A percentile compares a stretch with the other conserved stretches of the same genome.
Conservation (phyloP, 768 basidiomycete species). For the Epithele typhae region DNA sequence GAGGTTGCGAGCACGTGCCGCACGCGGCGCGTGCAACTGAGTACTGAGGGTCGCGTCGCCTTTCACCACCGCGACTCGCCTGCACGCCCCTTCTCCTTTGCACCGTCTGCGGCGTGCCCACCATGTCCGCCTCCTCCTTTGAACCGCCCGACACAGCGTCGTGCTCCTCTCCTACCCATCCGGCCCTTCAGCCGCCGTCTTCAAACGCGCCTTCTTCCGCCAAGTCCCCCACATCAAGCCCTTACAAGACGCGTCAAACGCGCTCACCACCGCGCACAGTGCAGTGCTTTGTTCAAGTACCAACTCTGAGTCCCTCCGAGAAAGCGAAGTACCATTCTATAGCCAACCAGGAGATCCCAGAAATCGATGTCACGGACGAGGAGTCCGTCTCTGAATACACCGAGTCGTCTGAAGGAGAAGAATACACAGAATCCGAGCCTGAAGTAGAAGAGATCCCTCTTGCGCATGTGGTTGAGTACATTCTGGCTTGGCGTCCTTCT, state of each 20-base stretch:
- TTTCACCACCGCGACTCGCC: slow-evolving; percentile 8
- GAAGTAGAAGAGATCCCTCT: too few species aligned
- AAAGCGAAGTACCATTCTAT: slow-evolving; percentile 7
- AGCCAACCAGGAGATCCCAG: slow-evolving; percentile 9
- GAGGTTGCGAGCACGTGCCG: neutral
- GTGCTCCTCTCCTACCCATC: neutral
- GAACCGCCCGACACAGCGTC: too few species aligned
- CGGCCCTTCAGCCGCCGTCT: slow-evolving; percentile 1
- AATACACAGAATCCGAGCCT: too few species aligned
- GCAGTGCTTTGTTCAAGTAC: slow-evolving; percentile 5
- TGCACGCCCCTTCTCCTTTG: slow-evolving; percentile 4
- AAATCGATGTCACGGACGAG: slow-evolving; percentile 10
- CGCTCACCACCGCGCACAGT: too few species aligned
- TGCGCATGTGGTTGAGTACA: slow-evolving; percentile 68
- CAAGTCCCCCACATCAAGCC: too few species aligned
- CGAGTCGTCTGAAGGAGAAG: too few species aligned
- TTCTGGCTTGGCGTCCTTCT: slow-evolving; percentile 88
- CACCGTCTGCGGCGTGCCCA: too few species aligned
- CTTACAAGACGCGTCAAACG: too few species aligned
- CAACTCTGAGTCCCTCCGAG: neutral
- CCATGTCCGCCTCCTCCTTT: slow-evolving; percentile 9
- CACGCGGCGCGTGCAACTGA: slow-evolving; percentile 3
- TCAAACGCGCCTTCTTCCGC: too few species aligned
- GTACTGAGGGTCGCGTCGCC: slow-evolving; percentile 3
- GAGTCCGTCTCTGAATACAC: neutral